phyloP scores from a whole-genome alignment of 495 filamentous ascomycete genomes.

The Chaetomium fimeti region DNA sequence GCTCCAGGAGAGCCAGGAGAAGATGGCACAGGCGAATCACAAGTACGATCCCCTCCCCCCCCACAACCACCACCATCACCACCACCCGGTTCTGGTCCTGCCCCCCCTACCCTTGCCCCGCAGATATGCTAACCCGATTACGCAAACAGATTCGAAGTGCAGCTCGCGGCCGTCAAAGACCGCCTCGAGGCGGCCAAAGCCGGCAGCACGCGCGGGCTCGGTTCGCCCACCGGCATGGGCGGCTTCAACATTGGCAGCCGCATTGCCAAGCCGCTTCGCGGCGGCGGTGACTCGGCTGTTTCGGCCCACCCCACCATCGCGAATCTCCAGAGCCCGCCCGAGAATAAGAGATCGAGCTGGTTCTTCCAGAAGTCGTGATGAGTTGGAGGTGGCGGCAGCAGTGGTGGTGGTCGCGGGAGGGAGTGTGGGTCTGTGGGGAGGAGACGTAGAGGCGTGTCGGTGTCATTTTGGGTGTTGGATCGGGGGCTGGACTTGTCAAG shows the following conservation, averaged over 20 bases:
- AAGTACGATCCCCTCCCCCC: slow-evolving; percentile 58
- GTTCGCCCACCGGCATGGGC: slow-evolving; percentile 58
- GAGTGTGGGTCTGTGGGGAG: neutral
- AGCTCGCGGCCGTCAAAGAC: slow-evolving; percentile 96
- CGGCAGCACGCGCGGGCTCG: slow-evolving; percentile 78
- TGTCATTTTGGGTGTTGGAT: slow-evolving; percentile 15
- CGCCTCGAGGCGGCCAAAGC: slow-evolving; percentile 92
- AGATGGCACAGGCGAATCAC: slow-evolving; percentile 91
- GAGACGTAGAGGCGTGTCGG: neutral
- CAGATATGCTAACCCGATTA: neutral
- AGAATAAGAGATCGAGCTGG: slow-evolving; percentile 58
- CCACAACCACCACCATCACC: too few relatives aligned
- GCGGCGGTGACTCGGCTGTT: slow-evolving; percentile 69
- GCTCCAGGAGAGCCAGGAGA: slow-evolving; percentile 96
- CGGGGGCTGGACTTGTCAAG: slow-evolving; percentile 10
- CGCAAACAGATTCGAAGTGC: slow-evolving; percentile 86
- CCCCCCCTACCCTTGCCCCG: neutral
- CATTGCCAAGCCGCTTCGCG: slow-evolving; percentile 95
- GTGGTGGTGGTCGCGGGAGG: neutral
- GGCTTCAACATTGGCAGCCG: slow-evolving; percentile 80
- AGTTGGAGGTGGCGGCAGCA: neutral
- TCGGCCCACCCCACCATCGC: slow-evolving; percentile 52
- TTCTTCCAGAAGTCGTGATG: slow-evolving; percentile 53
- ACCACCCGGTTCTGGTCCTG: neutral
- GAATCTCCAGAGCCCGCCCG: slow-evolving; percentile 51